Base-by-base conservation (phyloP, 2,329 filamentous ascomycete genomes). In the Alternaria sp. region DNA sequence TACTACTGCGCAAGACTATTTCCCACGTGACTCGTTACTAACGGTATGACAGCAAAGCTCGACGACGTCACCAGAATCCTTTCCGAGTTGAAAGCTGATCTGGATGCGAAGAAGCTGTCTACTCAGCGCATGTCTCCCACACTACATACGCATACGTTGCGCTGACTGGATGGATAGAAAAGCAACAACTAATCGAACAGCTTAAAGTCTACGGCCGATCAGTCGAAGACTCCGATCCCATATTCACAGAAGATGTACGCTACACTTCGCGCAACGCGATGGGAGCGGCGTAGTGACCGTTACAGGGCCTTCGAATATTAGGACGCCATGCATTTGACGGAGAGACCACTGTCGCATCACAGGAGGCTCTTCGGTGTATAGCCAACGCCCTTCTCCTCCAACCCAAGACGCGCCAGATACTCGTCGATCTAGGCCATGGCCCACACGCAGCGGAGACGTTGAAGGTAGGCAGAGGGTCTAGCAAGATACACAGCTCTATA, bases 371-470 rank as follows among this genome's bases (percentile, higher is more conserved):
- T 43, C 88, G 93, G 71, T 94, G 93, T 71, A 81, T 98, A 51
- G 94, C 93, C 71, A 98, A 98, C 79, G 89, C 93, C 9, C 82
- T 97, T 73, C 84, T 96, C 0, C 85, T 96, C 18, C 85, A 89
- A 65, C 83, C 87, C 10, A 84, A 87, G 44, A 90, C 90, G 45
- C 87, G 92, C 55, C 90, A 95, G 76, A 85, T 87, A 47, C 89
- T 96, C 57, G 89, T 93, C 14, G 88, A 94, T 72, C 82, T 92
- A 21, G 90, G 87, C 9, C 90, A 88, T 74, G 87, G 88, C 44
- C 81, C 85, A 15, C 91, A 90, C 71, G 88, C 90, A 18, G 93
- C 92, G 62, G 85, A 87, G 60, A 88, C 87, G 66, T 85, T 97
- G 45, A 90, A 90, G 79, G 85, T 82, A 72, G 50, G 74, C 53